Evolutionary conservation across 2,329 filamentous ascomycete species (phyloP), one percentile per base, ranked within the genome.

Genomic region (Colletotrichum sp.): DNA sequence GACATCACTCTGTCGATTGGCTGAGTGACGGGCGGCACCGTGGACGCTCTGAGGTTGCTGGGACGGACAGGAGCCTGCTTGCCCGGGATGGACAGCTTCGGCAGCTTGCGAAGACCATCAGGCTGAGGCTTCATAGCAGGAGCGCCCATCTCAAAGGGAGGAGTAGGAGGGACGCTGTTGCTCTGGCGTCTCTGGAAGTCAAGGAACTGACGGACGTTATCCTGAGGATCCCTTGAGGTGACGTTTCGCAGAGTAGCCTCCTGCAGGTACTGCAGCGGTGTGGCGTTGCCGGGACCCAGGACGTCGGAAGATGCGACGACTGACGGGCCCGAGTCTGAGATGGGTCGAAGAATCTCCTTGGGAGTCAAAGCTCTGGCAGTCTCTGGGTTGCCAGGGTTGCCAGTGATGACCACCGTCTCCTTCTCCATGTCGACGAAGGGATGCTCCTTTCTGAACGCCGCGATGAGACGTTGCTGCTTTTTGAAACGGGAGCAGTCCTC

Each of bases 181-280:
- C 84, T 81, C 71, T 91, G 89, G 82, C 83, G 78, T 48, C 94
- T 93, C 83, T 98, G 96, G 83, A 98, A 96, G 81, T 91, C 91
- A 69, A 98, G 90, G 85, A 98, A 98, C 78, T 98, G 95, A 81
- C 95, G 93, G 43, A 98, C 95, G 79, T 96, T 98, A 85, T 98
- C 96, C 83, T 97, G 96, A 8, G 96, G 94, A 81, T 98, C 96
- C 69, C 94, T 91, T 22, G 89, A 88, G 81, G 94, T 90, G 36
- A 98, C 83, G 77, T 89, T 92, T 74, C 92, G 91, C 18, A 98
- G 92, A 56, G 89, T 90, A 65, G 93, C 92, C 83, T 96, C 93
- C 80, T 96, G 93, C 48, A 98, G 90, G 77, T 93, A 91, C 74
- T 91, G 89, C 75, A 96, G 89, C 28, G 93, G 88, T 27, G 93